Base-by-base conservation (phyloP, 176 grass and related monocot species). In the Coix lacrymajobi region DNA sequence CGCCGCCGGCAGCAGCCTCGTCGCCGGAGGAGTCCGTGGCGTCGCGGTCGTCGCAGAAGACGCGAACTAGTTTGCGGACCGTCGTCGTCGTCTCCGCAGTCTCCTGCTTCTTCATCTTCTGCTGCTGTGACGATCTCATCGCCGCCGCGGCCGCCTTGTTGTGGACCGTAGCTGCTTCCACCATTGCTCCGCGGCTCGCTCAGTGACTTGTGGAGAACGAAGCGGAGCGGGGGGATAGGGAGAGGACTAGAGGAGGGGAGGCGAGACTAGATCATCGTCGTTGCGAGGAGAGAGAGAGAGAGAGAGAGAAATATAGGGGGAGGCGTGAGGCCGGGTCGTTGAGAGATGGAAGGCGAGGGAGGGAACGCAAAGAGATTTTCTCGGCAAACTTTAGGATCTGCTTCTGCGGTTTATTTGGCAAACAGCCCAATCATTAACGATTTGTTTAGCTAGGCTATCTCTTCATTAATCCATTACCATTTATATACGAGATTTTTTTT, bases 11-110 rank as follows among this genome's bases (percentile, higher is more conserved):
- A 48, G 54, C n/a, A 17, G 41, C 7, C 62, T 92, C 86, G 28
- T 89, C 83, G 30, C 51, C 52, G 29, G 90, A 92, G 4, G 87
- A 89, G 75, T 92, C 90, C 0, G 90, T 92, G 11, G 83, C 87
- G 37, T 92, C 87, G 0, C 24, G 44, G 15, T 92, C 90, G 4
- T 80, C 19, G 38, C 31, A 92, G 9, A 83, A 77, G 9, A 89
- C 22, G 12, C 90, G 70, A 0, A 89, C 68, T 0, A 85, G 13
- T 14, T 58, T 71, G 51, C 46, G 43, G 8, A 8, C 6, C 5
- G 20, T 8, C 2, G 20, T 37, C 26, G 14, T 11, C 41, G 20
- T 51, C 10, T 19, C 8, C 3, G 39, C 3, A 15, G 20, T 4
- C 43, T 61, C 69, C 8, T 49, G 17, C 9, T 49, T 85, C 9